A percentile compares a stretch with the other conserved stretches of the same genome.
Conservation (phyloP, 306 rosid species). For the Cicer judaicum region DNA sequence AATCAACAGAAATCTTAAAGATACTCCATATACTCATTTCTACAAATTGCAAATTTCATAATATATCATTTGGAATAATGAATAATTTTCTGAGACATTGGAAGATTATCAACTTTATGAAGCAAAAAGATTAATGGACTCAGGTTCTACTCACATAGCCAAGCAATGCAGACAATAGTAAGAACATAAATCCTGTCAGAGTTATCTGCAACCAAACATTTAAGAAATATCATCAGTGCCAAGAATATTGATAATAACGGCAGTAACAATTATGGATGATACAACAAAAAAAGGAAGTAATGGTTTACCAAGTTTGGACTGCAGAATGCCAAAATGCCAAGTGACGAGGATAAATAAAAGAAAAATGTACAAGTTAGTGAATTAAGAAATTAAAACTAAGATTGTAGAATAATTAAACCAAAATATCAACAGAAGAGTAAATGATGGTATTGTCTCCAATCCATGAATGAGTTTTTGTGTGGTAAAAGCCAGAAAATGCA, state of each 20-base stretch:
- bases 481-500: conserved; percentile 22
- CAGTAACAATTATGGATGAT: conserved; percentile 26
- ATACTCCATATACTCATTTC: neutral
- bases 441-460: conserved; percentile 28
- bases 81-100: conserved; percentile 17
- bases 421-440: conserved; percentile 19
- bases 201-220: conserved; percentile 72
- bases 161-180: conserved; percentile 78
- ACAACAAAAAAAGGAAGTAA: conserved; percentile 38
- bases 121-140: conserved; percentile 32
- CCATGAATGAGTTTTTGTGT: conserved; percentile 5
- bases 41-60: conserved; percentile 23
- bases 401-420: conserved; percentile 26
- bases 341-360: conserved; percentile 37
- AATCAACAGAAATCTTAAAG: conserved; percentile 26
- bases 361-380: conserved; percentile 52
- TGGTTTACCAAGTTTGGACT: conserved; percentile 88
- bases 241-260: conserved; percentile 26
- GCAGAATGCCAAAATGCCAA: conserved; percentile 48
- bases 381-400: conserved; percentile 31
- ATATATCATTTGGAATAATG: conserved; percentile 26
- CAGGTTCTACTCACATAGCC: conserved; percentile 76
- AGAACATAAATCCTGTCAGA: conserved; percentile 86
- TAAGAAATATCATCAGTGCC: conserved; percentile 37
- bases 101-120: conserved; percentile 36